Evolutionary conservation across 495 filamentous ascomycete genomes (phyloP).

Genomic region (Penicillium riverlandense): DNA sequence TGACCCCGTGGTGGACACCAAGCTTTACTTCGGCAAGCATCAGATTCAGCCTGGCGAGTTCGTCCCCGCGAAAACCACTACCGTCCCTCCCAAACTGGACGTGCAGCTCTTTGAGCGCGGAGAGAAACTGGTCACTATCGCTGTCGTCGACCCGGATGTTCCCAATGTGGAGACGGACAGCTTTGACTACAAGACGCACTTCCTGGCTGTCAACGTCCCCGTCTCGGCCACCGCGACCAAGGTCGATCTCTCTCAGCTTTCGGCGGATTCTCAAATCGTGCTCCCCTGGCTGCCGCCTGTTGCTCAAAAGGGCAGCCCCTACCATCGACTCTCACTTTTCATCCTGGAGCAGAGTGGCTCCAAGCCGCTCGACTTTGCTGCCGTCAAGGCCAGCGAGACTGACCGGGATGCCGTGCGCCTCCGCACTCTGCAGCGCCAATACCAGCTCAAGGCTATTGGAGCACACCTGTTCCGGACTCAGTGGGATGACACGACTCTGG

Average conservation of each 20-base stretch:
- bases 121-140: conserved; percentile 73
- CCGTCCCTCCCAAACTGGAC: conserved; percentile 61
- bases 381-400: conserved; percentile 45
- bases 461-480: conserved; percentile 77
- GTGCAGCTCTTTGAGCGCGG: conserved; percentile 81
- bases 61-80: conserved; percentile 62
- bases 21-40: conserved; percentile 64
- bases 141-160: conserved; percentile 85
- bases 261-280: conserved; percentile 53
- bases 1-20: conserved; percentile 70
- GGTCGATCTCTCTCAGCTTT: conserved; percentile 44
- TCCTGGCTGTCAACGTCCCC: conserved; percentile 63
- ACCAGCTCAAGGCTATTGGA: conserved; percentile 66
- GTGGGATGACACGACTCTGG: conserved; percentile 82
- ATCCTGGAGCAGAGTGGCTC: conserved; percentile 70
- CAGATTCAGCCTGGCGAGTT: conserved; percentile 69
- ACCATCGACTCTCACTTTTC: conserved; percentile 81
- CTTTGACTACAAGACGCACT: conserved; percentile 79
- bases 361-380: conserved; percentile 49
- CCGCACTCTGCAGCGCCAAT: conserved; percentile 61
- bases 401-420: conserved; percentile 62
- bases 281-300: conserved; percentile 79
- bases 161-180: conserved; percentile 69
- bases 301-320: conserved; percentile 83
- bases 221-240: conserved; percentile 48